Evolutionary conservation across 108 stramenopile species (phyloP).

Genomic region (Cyclotella atomus): DNA sequence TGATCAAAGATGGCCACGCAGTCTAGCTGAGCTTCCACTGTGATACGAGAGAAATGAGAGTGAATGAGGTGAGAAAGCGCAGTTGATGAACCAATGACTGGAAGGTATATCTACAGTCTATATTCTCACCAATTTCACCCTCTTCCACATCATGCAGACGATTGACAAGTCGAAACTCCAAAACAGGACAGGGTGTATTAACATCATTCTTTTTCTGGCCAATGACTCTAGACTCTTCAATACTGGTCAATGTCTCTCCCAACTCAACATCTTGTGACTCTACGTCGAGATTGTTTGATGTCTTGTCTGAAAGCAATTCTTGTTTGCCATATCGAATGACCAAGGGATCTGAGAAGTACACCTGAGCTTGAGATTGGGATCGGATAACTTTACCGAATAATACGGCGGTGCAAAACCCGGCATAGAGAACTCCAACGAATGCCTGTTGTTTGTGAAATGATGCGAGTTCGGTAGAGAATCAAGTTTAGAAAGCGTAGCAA

Average conservation of each 20-base stretch:
- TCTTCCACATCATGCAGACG: conserved; percentile 62
- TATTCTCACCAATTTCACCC: conserved; percentile 71
- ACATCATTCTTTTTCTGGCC: not conserved
- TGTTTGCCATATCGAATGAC: conserved; percentile 77
- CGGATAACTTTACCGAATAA: conserved; percentile 80
- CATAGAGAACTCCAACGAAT: conserved; percentile 75
- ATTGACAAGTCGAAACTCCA: conserved; percentile 82
- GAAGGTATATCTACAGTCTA: too few species aligned
- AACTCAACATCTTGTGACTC: conserved; percentile 37
- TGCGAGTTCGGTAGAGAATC: not conserved
- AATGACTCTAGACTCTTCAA: not conserved
- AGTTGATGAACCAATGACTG: too few species aligned
- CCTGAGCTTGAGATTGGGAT: conserved; percentile 73
- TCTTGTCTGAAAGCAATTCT: conserved; percentile 42
- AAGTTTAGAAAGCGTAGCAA: too few species aligned
- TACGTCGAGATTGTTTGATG: conserved; percentile 3
- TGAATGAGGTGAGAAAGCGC: too few species aligned
- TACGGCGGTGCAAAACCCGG: conserved; percentile 80
- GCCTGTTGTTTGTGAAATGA: not conserved
- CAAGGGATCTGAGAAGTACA: conserved; percentile 75
- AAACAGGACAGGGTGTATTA: conserved; percentile 70
- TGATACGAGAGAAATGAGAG: not conserved
- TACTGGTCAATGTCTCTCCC: not conserved
- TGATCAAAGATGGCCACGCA: conserved; percentile 69
- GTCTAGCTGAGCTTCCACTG: conserved; percentile 73